phyloP scores from a whole-genome alignment of 2,329 filamentous ascomycete species.

The Diaporthe sp. region DNA sequence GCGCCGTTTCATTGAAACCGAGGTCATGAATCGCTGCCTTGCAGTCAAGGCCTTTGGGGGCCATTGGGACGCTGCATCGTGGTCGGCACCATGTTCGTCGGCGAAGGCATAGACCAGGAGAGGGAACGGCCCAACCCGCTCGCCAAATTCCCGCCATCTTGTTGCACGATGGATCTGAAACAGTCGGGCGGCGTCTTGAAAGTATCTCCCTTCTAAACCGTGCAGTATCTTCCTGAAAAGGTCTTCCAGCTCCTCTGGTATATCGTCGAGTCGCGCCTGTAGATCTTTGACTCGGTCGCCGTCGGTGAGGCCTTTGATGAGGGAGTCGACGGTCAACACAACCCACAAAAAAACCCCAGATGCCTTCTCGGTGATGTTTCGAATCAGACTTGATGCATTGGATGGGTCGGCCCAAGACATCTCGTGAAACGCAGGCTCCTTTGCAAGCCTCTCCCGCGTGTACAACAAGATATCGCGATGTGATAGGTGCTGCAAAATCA shows the following conservation, averaged over 20 bases:
- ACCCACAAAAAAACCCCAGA: neutral
- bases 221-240: neutral
- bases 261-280: neutral
- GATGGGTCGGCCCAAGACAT: neutral
- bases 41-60: neutral
- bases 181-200: neutral
- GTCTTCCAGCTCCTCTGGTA: neutral
- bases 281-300: neutral
- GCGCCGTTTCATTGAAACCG: neutral
- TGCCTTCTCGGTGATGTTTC: neutral
- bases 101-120: neutral
- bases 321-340: neutral
- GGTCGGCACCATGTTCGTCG: neutral
- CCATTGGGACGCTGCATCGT: neutral
- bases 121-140: neutral
- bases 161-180: neutral
- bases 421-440: neutral
- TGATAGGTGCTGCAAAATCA: neutral
- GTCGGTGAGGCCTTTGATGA: neutral
- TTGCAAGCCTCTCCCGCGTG: neutral
- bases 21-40: neutral
- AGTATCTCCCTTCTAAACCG: neutral
- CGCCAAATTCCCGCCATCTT: neutral
- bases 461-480: neutral
- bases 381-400: neutral